Percentiles rank a stretch among this genome's conserved stretches.
Evolutionary conservation across 768 basidiomycete species (phyloP).

Genomic region (Porphyrellus cyaneotinctus): DNA sequence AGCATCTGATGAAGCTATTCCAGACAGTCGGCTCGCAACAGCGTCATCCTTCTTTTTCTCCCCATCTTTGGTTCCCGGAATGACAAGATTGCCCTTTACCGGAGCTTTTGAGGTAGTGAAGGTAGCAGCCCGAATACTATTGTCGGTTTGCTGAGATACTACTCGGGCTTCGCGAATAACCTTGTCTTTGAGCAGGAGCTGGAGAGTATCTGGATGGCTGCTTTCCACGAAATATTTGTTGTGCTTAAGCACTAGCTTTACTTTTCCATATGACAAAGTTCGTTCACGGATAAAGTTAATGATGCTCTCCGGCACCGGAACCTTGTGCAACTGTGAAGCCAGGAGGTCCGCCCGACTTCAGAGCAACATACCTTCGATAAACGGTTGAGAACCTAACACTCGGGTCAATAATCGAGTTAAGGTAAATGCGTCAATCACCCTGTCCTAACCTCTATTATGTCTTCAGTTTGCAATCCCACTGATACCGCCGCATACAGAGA

Average conservation of each 20-base stretch:
- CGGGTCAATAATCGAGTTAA: slow-evolving; percentile 32
- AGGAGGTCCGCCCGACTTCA: slow-evolving; percentile 1
- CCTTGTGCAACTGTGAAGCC: slow-evolving; percentile 41
- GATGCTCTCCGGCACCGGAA: slow-evolving; percentile 88
- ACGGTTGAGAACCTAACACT: slow-evolving; percentile 66
- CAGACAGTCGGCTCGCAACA: slow-evolving; percentile 30
- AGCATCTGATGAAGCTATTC: slow-evolving; percentile 44
- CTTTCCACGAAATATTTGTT: slow-evolving; percentile 98
- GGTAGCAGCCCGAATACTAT: slow-evolving; percentile 69
- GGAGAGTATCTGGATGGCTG: slow-evolving; percentile 88
- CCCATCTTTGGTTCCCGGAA: slow-evolving; percentile 78
- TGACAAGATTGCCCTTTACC: slow-evolving; percentile 74
- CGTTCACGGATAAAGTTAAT: slow-evolving; percentile 86
- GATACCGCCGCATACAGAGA: slow-evolving; percentile 98
- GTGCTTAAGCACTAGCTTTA: slow-evolving; percentile 96
- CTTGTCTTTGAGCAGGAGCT: slow-evolving; percentile 80
- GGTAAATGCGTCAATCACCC: slow-evolving; percentile 13
- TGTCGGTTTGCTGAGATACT: slow-evolving; percentile 61
- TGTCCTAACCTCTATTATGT: slow-evolving; percentile 89
- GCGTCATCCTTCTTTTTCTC: slow-evolving; percentile 67
- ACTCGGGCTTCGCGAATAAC: slow-evolving; percentile 83
- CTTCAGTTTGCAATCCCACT: slow-evolving; percentile 94
- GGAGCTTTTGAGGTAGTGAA: slow-evolving; percentile 83
- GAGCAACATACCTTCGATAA: slow-evolving; percentile 55
- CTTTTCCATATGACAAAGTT: slow-evolving; percentile 95